Evolutionary conservation across 2,329 filamentous ascomycete species (phyloP).

Genomic region (Beauveria bassiana): DNA sequence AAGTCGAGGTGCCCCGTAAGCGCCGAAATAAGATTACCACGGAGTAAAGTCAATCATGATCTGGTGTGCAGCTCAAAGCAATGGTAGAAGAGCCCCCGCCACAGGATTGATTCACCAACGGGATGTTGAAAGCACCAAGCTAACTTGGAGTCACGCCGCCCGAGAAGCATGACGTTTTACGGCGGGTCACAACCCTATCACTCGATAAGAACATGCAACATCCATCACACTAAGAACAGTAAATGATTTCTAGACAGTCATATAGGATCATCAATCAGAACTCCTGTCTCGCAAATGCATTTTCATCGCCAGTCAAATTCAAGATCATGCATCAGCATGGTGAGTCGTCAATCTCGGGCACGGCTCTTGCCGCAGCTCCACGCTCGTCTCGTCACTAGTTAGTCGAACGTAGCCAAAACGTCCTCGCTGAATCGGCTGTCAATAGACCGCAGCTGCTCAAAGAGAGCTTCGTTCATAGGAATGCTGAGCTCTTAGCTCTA

Average conservation of each 20-base stretch:
- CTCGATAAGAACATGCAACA: background rate
- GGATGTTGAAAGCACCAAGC: background rate
- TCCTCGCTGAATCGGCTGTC: background rate
- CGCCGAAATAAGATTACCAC: no score
- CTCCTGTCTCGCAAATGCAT: no score
- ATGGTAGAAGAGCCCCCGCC: background rate
- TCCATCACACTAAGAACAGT: no score
- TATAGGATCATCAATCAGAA: no score
- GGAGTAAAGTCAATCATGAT: background rate
- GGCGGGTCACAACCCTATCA: slow-evolving; percentile 2
- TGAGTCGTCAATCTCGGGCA: no score
- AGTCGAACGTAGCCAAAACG: background rate
- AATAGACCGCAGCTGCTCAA: background rate
- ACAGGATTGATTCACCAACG: background rate
- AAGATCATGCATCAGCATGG: no score
- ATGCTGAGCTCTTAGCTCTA: background rate
- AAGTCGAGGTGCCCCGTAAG: no score
- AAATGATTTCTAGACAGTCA: no score
- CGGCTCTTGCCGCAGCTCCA: background rate
- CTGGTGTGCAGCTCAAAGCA: background rate
- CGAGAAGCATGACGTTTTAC: slow-evolving; percentile 1
- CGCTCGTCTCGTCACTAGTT: background rate
- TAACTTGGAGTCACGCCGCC: slow-evolving; percentile 7
- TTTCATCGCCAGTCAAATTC: no score
- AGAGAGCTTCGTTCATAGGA: background rate